Evolutionary conservation across 805 yeast genomes (phyloP).

Genomic region (Schwanniomyces polymorphus): DNA sequence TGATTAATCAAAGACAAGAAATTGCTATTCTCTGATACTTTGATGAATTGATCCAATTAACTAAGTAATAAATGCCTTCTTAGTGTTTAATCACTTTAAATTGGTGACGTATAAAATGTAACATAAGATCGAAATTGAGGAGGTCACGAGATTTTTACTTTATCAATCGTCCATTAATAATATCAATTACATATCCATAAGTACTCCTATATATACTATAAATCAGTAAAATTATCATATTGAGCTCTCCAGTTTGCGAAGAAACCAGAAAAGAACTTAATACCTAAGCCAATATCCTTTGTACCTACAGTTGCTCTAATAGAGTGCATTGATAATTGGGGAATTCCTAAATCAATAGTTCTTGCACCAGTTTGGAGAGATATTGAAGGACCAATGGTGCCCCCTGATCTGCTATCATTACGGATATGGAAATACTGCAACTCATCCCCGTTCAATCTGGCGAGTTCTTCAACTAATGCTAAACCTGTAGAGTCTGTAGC

Average conservation of each 20-base stretch:
- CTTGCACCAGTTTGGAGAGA: slow-evolving; percentile 68
- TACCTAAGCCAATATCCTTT: slow-evolving; percentile 73
- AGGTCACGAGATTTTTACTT: background rate
- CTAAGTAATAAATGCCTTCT: background rate
- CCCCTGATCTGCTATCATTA: slow-evolving; percentile 83
- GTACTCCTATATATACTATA: slow-evolving; percentile 20
- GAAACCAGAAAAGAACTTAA: slow-evolving; percentile 70
- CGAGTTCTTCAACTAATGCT: slow-evolving; percentile 70
- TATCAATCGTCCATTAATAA: background rate
- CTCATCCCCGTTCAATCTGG: slow-evolving; percentile 59
- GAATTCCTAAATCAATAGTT: slow-evolving; percentile 41
- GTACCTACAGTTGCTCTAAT: slow-evolving; percentile 81
- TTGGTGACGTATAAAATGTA: background rate
- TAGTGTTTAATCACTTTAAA: background rate
- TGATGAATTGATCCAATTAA: background rate
- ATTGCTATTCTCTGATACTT: background rate
- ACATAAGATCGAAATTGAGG: background rate
- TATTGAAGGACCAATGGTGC: slow-evolving; percentile 80
- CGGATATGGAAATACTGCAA: slow-evolving; percentile 84
- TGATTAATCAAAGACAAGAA: slow-evolving; percentile 3
- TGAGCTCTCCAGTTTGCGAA: slow-evolving; percentile 65
- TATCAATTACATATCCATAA: too few species aligned
- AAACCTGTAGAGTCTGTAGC: slow-evolving; percentile 77
- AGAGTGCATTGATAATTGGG: slow-evolving; percentile 51
- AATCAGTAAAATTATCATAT: slow-evolving; percentile 52